Conservation (phyloP, 2,329 filamentous ascomycete genomes). For the Pseudogymnoascus sp. region DNA sequence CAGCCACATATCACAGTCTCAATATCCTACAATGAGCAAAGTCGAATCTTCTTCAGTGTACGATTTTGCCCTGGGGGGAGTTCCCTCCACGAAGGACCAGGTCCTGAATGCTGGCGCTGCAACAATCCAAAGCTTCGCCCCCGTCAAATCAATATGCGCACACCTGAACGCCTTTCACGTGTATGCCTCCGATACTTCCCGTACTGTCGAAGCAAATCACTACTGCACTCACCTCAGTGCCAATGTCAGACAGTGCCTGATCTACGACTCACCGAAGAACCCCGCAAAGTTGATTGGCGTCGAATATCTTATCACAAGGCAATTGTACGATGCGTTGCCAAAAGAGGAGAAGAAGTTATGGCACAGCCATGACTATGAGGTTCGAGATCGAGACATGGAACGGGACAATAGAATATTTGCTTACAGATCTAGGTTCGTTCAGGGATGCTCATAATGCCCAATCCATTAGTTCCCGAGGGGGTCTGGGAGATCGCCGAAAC, state of each 20-base stretch:
- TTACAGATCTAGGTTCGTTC: constrained; percentile 55
- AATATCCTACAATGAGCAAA: not conserved
- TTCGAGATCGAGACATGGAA: not conserved
- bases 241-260: constrained; percentile 76
- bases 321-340: constrained; percentile 59
- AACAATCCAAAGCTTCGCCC: constrained; percentile 58
- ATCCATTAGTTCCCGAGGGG: constrained; percentile 47
- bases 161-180: constrained; percentile 84
- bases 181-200: constrained; percentile 62
- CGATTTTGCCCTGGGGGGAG: not conserved
- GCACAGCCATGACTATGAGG: constrained; percentile 60
- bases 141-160: constrained; percentile 68
- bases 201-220: constrained; percentile 71
- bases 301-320: constrained; percentile 65
- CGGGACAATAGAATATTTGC: constrained; percentile 17
- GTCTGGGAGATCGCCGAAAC: constrained; percentile 73
- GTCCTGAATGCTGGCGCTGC: constrained; percentile 55
- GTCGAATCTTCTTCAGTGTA: not conserved
- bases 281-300: constrained; percentile 72
- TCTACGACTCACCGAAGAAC: constrained; percentile 66
- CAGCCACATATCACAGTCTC: not conserved
- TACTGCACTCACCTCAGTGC: constrained; percentile 71
- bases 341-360: constrained; percentile 65
- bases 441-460: constrained; percentile 74
- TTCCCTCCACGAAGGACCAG: constrained; percentile 46